These are phyloP conservation scores for Coniochaeta sp. DNA, from an alignment of 2,329 filamentous ascomycete species.

Conservation along the genomic window DNA sequence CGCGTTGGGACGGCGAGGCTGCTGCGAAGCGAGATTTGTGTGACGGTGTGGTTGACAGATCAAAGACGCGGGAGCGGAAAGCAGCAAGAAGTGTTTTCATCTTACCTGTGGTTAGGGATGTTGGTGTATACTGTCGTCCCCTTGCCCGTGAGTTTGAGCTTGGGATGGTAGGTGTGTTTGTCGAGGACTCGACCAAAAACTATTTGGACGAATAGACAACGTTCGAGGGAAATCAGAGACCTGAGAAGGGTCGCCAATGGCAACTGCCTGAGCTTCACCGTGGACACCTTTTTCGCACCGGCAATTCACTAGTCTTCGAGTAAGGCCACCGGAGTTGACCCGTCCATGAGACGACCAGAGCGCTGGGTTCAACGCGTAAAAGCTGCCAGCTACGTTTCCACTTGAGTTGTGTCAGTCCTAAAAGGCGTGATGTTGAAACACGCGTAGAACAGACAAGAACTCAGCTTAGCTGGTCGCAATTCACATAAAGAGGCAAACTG, in stretches of 20 bases:
- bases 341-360: not conserved
- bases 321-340: not conserved
- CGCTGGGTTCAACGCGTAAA: not conserved
- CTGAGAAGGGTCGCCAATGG: not conserved
- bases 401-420: not conserved
- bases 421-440: not conserved
- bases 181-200: too few species aligned
- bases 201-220: too few species aligned
- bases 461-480: not conserved
- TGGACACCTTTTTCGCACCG: not conserved
- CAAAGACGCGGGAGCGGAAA: not conserved
- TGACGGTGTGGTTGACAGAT: not conserved
- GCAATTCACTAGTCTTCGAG: not conserved
- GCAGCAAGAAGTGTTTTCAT: not conserved
- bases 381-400: not conserved
- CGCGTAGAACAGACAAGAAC: too few species aligned
- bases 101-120: not conserved
- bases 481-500: not conserved
- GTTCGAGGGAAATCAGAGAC: not conserved
- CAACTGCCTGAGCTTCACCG: not conserved
- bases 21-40: not conserved
- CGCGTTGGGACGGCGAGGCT: not conserved
- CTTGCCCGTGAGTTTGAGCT: too few species aligned
- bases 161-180: too few species aligned
- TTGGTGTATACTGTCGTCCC: too few species aligned